These are phyloP conservation scores for Wallacemonas sp. DNA, from an alignment of 208 protist species.

Conservation along the genomic window DNA sequence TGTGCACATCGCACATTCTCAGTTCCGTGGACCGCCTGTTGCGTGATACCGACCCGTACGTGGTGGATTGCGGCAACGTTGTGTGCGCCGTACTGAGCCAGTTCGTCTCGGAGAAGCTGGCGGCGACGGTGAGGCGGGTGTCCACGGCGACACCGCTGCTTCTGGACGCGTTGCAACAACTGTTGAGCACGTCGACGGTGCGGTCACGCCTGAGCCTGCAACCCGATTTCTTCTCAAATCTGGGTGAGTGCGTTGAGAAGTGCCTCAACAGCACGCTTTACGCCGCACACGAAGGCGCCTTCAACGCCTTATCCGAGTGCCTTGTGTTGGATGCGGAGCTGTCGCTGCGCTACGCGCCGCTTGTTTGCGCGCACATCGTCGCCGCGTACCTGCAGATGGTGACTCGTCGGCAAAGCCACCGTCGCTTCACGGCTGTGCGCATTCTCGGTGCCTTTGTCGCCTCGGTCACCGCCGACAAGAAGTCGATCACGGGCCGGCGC, in stretches of 20 bases:
- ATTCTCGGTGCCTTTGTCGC: conserved; percentile 55
- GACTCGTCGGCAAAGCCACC: conserved; percentile 32
- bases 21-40: conserved; percentile 56
- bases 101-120: conserved; percentile 66
- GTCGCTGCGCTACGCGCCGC: conserved; percentile 40
- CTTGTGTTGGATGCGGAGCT: conserved; percentile 49
- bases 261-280: conserved; percentile 54
- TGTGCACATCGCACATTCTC: conserved; percentile 42
- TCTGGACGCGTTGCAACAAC: conserved; percentile 49
- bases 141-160: conserved; percentile 35
- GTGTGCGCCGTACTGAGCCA: conserved; percentile 42
- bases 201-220: conserved; percentile 39
- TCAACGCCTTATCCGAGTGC: conserved; percentile 61
- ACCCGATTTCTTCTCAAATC: conserved; percentile 45
- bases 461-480: conserved; percentile 23
- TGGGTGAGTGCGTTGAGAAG: conserved; percentile 74
- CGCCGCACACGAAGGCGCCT: conserved; percentile 57
- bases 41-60: conserved; percentile 73
- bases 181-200: conserved; percentile 52
- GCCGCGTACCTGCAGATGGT: conserved; percentile 70
- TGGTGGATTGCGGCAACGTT: conserved; percentile 48
- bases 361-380: conserved; percentile 52
- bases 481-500: neutral
- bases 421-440: conserved; percentile 65
- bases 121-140: conserved; percentile 31